Evolutionary conservation across 306 rosid genomes (phyloP).

Genomic region (Castanopsis chinensis): DNA sequence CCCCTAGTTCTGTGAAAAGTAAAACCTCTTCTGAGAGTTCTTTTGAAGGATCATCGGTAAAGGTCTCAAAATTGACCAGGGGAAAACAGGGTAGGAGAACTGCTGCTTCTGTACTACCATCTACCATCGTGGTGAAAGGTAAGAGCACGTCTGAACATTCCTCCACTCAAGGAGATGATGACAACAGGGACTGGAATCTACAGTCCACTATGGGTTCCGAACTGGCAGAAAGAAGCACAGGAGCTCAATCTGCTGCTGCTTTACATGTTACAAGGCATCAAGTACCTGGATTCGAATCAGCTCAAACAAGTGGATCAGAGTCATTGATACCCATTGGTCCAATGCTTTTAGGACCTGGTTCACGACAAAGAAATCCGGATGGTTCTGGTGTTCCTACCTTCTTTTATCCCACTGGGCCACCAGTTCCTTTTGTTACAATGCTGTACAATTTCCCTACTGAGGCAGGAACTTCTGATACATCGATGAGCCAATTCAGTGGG

Average conservation of each 20-base stretch:
- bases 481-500: slow-evolving; percentile 57
- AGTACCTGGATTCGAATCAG: slow-evolving; percentile 57
- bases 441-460: slow-evolving; percentile 65
- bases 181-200: slow-evolving; percentile 65
- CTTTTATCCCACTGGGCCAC: slow-evolving; percentile 97
- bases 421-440: slow-evolving; percentile 85
- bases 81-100: slow-evolving; percentile 66
- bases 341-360: slow-evolving; percentile 64
- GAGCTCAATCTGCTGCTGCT: slow-evolving; percentile 39
- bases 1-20: slow-evolving; percentile 58
- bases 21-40: slow-evolving; percentile 82
- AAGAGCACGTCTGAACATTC: slow-evolving; percentile 66
- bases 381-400: slow-evolving; percentile 58
- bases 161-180: slow-evolving; percentile 61
- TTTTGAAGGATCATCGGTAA: slow-evolving; percentile 82
- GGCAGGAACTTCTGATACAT: slow-evolving; percentile 54
- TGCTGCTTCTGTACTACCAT: slow-evolving; percentile 35
- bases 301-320: slow-evolving; percentile 80
- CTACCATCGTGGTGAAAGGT: slow-evolving; percentile 55
- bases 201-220: slow-evolving; percentile 44
- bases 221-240: slow-evolving; percentile 52
- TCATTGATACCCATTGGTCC: slow-evolving; percentile 60
- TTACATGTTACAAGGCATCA: slow-evolving; percentile 61
- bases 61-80: slow-evolving; percentile 71
- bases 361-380: slow-evolving; percentile 66